A percentile compares a stretch with the other conserved stretches of the same genome.
phyloP scores from a whole-genome alignment of 768 basidiomycete species.

The Tricholoma sp. region DNA sequence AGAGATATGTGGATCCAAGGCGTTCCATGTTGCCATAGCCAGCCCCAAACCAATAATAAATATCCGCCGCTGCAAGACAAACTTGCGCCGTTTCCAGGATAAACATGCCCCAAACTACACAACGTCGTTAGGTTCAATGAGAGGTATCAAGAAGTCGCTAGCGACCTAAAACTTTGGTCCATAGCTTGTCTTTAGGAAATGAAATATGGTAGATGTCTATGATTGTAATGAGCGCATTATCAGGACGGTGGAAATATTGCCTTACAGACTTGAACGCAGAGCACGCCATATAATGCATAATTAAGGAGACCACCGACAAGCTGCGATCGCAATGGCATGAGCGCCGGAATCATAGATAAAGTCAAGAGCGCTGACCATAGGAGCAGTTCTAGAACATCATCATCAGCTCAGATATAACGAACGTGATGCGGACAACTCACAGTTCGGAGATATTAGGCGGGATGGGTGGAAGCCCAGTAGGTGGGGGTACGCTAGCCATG shows the following conservation, averaged over 20 bases:
- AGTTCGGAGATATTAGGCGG: neutral
- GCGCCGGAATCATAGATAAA: neutral
- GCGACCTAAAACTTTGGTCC: slow-evolving; percentile 17
- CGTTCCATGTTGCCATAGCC: slow-evolving; percentile 23
- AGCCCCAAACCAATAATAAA: slow-evolving; percentile 21
- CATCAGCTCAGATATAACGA: neutral
- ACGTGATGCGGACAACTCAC: neutral
- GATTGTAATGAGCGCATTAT: neutral
- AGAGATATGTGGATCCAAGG: slow-evolving; percentile 17
- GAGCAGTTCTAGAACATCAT: neutral
- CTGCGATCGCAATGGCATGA: neutral
- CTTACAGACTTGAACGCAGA: slow-evolving; percentile 24
- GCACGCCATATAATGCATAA: slow-evolving; percentile 22
- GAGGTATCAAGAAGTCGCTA: neutral
- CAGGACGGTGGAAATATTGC: neutral
- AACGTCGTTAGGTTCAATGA: neutral
- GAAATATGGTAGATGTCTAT: slow-evolving; percentile 17
- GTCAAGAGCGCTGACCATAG: neutral
- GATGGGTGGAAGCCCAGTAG: neutral
- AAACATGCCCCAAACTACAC: slow-evolving; percentile 20
- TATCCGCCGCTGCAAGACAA: slow-evolving; percentile 19
- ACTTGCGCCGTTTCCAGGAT: slow-evolving; percentile 20
- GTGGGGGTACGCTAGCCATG: neutral
- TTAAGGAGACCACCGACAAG: slow-evolving; percentile 17
- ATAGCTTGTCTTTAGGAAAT: slow-evolving; percentile 16